Evolutionary conservation across 2,329 filamentous ascomycete genomes (phyloP), one percentile per base, ranked within the genome.

Genomic region (Aspergillus ochraceoroseus): DNA sequence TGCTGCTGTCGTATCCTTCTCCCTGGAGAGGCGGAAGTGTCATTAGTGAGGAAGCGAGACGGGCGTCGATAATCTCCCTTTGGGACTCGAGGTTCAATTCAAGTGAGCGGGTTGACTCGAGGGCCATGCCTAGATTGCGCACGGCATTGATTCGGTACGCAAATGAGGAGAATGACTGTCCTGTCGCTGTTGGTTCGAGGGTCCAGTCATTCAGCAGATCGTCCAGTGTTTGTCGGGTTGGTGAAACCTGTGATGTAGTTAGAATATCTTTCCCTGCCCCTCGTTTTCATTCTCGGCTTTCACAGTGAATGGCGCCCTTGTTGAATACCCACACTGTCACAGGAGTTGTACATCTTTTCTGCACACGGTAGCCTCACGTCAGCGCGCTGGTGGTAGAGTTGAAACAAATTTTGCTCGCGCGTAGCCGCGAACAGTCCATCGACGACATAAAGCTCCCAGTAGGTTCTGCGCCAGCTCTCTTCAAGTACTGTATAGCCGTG

Each of bases 401-500:
- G 32, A 26, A 51, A 48, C 9, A 41, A 33, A 28, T 19, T 45
- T 31, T 52, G 44, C 8, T 51, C 45, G 6, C 48, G 12, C 44
- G 90, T 79, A 3, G 84, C 85, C 3, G 85, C 83, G 48, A 90
- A 75, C 73, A 90, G 81, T 32, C 82, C 85, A 55, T 90, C 85
- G 8, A 85, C 76, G 8, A 85, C 75, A 57, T 81, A 88, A 28
- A 83, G 55, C 51, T 76, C 85, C 87, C 87, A 94, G 85, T 86
- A 94, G 1, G 87, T 94, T 44, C 87, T 72, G 9, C 86, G 76
- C 80, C 84, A 87, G 61, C 83, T 85, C 63, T 94, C 87, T 58
- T 89, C 85, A 4, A 89, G 54, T 1, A 85, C 67, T 0, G 76
- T 68, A 35, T 80, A 76, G 0, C 84, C 80, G 4, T 41, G 36